A percentile compares a stretch with the other conserved stretches of the same genome.
These are phyloP conservation scores for Schizophyllum amplum DNA, from an alignment of 1,284 basidiomycete species.

Conservation along the genomic window DNA sequence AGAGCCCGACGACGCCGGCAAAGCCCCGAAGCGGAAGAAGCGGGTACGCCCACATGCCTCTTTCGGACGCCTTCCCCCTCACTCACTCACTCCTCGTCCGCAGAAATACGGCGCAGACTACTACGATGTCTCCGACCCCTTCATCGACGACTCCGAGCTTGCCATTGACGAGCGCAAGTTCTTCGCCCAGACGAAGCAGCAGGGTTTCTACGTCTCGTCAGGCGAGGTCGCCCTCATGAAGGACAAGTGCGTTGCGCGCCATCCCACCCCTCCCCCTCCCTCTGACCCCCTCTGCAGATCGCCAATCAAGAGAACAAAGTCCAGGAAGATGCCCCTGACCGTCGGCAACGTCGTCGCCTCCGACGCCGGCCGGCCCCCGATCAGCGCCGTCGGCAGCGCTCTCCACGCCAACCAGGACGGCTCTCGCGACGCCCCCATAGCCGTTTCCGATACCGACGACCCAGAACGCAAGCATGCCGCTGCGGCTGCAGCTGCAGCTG, in stretches of 20 bases:
- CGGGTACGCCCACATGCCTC: slow-evolving; percentile 1
- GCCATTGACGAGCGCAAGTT: slow-evolving; percentile 84
- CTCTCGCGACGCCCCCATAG: slow-evolving; percentile 4
- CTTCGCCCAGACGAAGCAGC: slow-evolving; percentile 89
- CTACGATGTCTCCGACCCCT: slow-evolving; percentile 89
- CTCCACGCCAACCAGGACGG: slow-evolving; percentile 10
- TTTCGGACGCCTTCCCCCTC: background rate
- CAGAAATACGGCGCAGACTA: slow-evolving; percentile 42
- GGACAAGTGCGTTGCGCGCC: slow-evolving; percentile 42
- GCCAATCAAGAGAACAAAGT: slow-evolving; percentile 57
- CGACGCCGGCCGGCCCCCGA: slow-evolving; percentile 6
- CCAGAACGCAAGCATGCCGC: background rate
- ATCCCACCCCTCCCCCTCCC: background rate
- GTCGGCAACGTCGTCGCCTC: background rate
- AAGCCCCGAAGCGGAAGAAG: slow-evolving; percentile 7
- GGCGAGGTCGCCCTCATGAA: slow-evolving; percentile 82
- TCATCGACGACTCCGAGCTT: slow-evolving; percentile 97
- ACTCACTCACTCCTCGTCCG: background rate
- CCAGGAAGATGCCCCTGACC: slow-evolving; percentile 35
- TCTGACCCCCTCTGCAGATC: slow-evolving; percentile 24
- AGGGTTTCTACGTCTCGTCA: slow-evolving; percentile 88
- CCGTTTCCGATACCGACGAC: slow-evolving; percentile 7
- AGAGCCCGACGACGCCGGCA: slow-evolving; percentile 44
- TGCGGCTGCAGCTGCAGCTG: slow-evolving; percentile 1
- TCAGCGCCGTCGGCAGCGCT: background rate